A percentile compares a stretch with the other conserved stretches of the same genome.
Conservation (phyloP, 2,329 filamentous ascomycete species). For the Aspergillus carbonarius region DNA sequence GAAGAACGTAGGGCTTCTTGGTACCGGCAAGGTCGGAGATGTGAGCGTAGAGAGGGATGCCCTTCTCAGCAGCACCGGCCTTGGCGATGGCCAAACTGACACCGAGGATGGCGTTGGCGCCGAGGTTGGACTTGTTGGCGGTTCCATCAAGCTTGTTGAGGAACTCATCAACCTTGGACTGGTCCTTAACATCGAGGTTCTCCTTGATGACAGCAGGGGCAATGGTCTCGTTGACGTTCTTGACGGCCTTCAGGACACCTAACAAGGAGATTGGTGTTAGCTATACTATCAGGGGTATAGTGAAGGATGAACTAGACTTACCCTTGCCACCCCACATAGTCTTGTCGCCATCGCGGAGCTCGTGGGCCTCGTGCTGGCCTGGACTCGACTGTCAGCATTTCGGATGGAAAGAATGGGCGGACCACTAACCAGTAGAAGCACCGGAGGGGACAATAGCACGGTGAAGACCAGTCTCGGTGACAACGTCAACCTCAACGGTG, state of each 20-base stretch:
- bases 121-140: slow-evolving; percentile 81
- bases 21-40: slow-evolving; percentile 83
- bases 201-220: slow-evolving; percentile 79
- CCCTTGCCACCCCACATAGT: slow-evolving; percentile 83
- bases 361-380: slow-evolving; percentile 88
- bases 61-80: slow-evolving; percentile 86
- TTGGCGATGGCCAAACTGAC: slow-evolving; percentile 82
- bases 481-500: slow-evolving; percentile 96
- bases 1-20: slow-evolving; percentile 88
- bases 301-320: slow-evolving; percentile 31
- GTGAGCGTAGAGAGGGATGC: slow-evolving; percentile 82
- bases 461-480: slow-evolving; percentile 95
- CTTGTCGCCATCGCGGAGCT: slow-evolving; percentile 90
- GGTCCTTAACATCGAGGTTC: slow-evolving; percentile 80
- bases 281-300: not conserved
- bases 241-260: slow-evolving; percentile 75
- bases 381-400: slow-evolving; percentile 28
- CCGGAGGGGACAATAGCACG: slow-evolving; percentile 96
- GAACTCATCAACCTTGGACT: slow-evolving; percentile 79
- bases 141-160: slow-evolving; percentile 82
- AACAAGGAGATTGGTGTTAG: slow-evolving; percentile 4
- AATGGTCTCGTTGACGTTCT: slow-evolving; percentile 81
- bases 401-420: not conserved
- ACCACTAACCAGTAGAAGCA: slow-evolving; percentile 79
- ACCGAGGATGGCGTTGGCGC: slow-evolving; percentile 86